Percentiles rank a stretch among this genome's conserved stretches.
Evolutionary conservation across 2,329 filamentous ascomycete genomes (phyloP).

Genomic region (Fusarium siculi): DNA sequence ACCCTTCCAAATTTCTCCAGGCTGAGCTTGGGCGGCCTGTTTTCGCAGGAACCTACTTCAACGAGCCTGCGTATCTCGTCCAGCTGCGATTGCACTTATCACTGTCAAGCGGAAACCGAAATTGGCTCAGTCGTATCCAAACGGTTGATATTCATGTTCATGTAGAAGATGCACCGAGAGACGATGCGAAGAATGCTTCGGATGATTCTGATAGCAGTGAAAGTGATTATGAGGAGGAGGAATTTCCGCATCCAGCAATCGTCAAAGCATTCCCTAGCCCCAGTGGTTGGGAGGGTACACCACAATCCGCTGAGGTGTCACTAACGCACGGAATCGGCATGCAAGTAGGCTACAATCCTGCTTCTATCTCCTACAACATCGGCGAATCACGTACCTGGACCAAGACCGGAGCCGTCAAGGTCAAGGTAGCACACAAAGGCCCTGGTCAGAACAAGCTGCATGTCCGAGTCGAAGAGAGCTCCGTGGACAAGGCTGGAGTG

Average conservation of each 20-base stretch:
- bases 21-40: not conserved
- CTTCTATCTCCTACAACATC: not conserved
- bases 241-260: not conserved
- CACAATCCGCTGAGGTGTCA: not conserved
- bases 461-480: not conserved
- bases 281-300: not conserved
- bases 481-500: not conserved
- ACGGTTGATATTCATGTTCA: not conserved
- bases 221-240: not conserved
- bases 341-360: not conserved
- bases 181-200: not conserved
- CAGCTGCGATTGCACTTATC: not conserved
- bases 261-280: not conserved
- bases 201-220: not conserved
- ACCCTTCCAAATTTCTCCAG: not conserved
- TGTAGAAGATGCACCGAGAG: not conserved
- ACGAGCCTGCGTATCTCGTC: not conserved
- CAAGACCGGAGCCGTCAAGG: not conserved
- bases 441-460: not conserved
- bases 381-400: not conserved
- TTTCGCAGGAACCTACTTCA: not conserved
- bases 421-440: not conserved
- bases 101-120: not conserved
- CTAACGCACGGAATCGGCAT: not conserved
- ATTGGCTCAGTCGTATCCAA: not conserved